These are phyloP conservation scores for Botrytis byssoidea DNA, from an alignment of 2,329 filamentous ascomycete species.

Conservation along the genomic window DNA sequence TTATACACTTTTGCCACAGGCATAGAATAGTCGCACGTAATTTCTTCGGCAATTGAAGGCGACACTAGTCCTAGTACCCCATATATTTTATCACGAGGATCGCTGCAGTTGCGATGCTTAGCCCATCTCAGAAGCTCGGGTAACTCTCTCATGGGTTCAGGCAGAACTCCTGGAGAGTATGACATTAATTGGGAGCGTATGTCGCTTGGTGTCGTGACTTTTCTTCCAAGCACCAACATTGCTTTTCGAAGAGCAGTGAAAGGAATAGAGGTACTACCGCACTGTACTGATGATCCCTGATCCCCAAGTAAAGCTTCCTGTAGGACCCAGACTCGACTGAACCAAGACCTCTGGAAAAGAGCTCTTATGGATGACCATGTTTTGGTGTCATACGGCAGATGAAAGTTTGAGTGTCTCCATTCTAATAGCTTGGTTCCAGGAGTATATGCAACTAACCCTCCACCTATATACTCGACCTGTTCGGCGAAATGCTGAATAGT, in stretches of 20 bases:
- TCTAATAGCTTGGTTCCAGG: background rate
- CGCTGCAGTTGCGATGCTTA: background rate
- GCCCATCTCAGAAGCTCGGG: background rate
- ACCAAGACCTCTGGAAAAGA: background rate
- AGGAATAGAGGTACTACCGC: background rate
- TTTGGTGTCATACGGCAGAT: background rate
- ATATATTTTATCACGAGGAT: background rate
- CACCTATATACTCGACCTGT: background rate
- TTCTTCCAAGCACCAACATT: background rate
- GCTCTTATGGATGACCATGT: background rate
- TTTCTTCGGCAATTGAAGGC: background rate
- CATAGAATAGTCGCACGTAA: background rate
- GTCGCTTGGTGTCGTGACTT: background rate
- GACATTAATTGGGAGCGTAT: background rate
- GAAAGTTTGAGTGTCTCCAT: background rate
- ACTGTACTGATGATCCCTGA: background rate
- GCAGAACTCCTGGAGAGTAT: background rate
- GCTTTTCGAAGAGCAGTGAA: background rate
- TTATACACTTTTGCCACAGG: background rate
- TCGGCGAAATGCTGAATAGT: background rate
- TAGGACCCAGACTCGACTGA: background rate
- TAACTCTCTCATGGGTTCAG: background rate
- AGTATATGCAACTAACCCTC: background rate
- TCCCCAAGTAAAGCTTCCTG: background rate
- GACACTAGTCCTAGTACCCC: background rate